Base-by-base conservation (phyloP, 202 grass and related monocot species). In the Eragrostis tef region DNA sequence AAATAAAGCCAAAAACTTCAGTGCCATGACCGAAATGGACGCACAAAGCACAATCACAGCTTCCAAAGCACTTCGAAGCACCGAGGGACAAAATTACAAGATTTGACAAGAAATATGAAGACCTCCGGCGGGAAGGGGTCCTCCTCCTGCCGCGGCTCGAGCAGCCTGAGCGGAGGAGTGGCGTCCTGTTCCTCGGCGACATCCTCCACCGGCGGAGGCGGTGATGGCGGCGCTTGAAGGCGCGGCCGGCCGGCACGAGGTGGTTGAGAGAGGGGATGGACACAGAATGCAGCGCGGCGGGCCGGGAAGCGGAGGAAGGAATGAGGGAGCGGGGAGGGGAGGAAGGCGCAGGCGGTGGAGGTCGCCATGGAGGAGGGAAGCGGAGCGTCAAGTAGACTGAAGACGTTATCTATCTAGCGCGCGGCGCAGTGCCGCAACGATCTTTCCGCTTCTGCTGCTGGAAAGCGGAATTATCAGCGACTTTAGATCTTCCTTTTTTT, bases 121-220 rank as follows among this genome's bases (percentile, higher is more conserved):
- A 91, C 91, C 84, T 91, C 88, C 36, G 70, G 39, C 0, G 86
- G 82, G 54, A 82, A 91, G 1, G 74, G 83, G 17, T 89, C 86
- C 0, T 87, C 91, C 43, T 87, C 88, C 71, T 86, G 75, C 21
- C 81, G 86, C 43, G 83, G 88, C n/a, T 91, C 88, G 77, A 94
- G 82, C 25, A 94, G 76, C 80, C 87, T 87, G 81, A 91, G 87
- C 1, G 83, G 88, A 22, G 88, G 88, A n/a, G 72, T 49, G 15
- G 43, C 73, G 13, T 86, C 74, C 27, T 71, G 48, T 22, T 82
- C 73, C 58, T 51, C 78, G 11, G 56, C 64, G 17, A 26, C 47
- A 8, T 78, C 67, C 50, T 77, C 78, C 26, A 19, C 58, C 11
- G 49, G 26, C 26, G 71, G 24, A 24, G 85, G 86, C 19, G 48